Evolutionary conservation across 2,329 filamentous ascomycete genomes (phyloP), one percentile per base, ranked within the genome.

Genomic region (Gaeumannomyces tritici): DNA sequence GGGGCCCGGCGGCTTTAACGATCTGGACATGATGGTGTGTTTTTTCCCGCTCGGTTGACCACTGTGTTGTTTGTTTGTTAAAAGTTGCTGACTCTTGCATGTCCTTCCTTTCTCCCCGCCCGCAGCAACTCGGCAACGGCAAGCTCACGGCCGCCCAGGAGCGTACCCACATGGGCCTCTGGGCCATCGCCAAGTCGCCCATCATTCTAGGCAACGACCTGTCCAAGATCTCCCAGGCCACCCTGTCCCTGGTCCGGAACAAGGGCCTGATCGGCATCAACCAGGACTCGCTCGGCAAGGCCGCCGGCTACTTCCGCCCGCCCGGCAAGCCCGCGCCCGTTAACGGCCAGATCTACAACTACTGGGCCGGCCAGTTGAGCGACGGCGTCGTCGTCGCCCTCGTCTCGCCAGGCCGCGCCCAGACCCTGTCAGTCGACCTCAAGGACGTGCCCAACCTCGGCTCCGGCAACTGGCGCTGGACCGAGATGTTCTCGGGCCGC

Each of bases 401-500:
- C 5, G 68, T 69, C 1, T 74, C 79, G 0, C 66, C 76, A 13
- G 76, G 75, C 62, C 72, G 70, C 60, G 21, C 42, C 42, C 71
- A 75, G 13, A 73, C 75, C n/a, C 70, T 79, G 29, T 72, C 71
- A 0, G 78, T 80, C 65, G 76, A 76, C 63, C 79, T 81, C 64
- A 74, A 77, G 61, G 65, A 73, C n/a, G 69, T 74, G 6, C 73
- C 72, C n/a, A 78, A 77, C 8, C 66, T 72, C 4, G 73, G 73
- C 0, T 71, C 73, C 9, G 69, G 69, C 65, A 73, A 72, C 2
- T 79, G 75, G 65, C 71, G 69, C n/a, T 79, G 77, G 78, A 69
- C 65, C 56, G 70, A 73, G 64, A 64, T 68, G 62, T 72, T 70
- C 62, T 68, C 65, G 1, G 70, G 69, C 3, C 59, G 64, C 21